A percentile compares a stretch with the other conserved stretches of the same genome.
phyloP scores from a whole-genome alignment of 257 asterid genomes.

The Salvia miltiorrhiza region DNA sequence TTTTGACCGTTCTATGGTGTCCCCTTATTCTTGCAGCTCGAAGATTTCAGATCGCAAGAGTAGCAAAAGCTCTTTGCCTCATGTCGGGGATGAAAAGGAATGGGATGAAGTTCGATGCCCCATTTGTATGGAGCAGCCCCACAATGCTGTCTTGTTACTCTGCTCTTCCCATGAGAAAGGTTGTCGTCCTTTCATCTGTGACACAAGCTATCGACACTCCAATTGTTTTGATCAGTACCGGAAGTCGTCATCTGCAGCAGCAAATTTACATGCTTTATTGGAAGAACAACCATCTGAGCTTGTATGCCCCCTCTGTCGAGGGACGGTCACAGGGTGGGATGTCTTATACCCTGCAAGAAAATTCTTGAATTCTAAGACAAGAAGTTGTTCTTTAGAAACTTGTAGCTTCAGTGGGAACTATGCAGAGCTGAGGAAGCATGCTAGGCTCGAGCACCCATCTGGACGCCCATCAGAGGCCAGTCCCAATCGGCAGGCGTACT shows the following conservation, averaged over 20 bases:
- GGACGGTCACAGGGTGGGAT: constrained; percentile 45
- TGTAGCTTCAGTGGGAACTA: constrained; percentile 61
- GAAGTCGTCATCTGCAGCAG: constrained; percentile 39
- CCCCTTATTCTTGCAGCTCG: constrained; percentile 57
- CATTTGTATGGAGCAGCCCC: constrained; percentile 72
- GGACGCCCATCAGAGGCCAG: constrained; percentile 54
- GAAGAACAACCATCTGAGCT: constrained; percentile 29
- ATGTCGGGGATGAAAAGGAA: constrained; percentile 42
- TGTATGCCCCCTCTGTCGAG: constrained; percentile 79
- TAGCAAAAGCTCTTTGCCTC: constrained; percentile 24
- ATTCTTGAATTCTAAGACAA: constrained; percentile 49
- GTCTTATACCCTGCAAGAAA: constrained; percentile 44
- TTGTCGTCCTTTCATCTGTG: constrained; percentile 76
- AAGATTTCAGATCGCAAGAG: constrained; percentile 29
- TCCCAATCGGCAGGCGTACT: constrained; percentile 44
- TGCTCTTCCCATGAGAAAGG: constrained; percentile 69
- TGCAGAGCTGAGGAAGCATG: constrained; percentile 66
- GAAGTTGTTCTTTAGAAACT: constrained; percentile 65
- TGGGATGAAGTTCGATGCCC: constrained; percentile 81
- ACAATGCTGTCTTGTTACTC: constrained; percentile 52
- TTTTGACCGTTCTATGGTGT: constrained; percentile 43
- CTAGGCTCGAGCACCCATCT: constrained; percentile 59
- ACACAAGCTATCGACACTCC: constrained; percentile 80
- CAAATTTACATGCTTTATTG: constrained; percentile 14
- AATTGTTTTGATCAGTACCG: constrained; percentile 64